A percentile compares a stretch with the other conserved stretches of the same genome.
Evolutionary conservation across 73 alveolate species (phyloP).

Genomic region (Blepharisma stoltei): DNA sequence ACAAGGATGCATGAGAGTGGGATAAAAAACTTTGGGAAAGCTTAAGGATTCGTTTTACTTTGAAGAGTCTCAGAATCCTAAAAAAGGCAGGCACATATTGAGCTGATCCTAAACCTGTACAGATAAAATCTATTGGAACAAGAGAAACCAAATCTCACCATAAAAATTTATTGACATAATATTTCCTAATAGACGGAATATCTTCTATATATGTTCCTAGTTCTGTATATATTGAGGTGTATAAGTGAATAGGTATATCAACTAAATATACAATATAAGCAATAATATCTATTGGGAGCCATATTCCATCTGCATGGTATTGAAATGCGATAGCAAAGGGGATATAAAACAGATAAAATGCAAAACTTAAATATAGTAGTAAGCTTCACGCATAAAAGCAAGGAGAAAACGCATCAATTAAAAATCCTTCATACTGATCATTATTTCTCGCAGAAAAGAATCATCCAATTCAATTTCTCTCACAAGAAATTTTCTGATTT

Average conservation of each 20-base stretch:
- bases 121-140: slow-evolving; percentile 55
- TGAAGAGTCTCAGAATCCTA: slow-evolving; percentile 40
- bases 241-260: slow-evolving; percentile 34
- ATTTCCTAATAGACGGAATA: neutral
- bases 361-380: neutral
- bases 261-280: slow-evolving; percentile 18
- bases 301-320: slow-evolving; percentile 28
- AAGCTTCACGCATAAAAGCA: slow-evolving; percentile 33
- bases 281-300: slow-evolving; percentile 32
- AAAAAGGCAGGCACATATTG: neutral
- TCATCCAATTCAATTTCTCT: slow-evolving; percentile 16
- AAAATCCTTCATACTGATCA: neutral
- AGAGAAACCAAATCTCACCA: slow-evolving; percentile 40
- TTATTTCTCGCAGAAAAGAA: neutral
- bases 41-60: slow-evolving; percentile 37
- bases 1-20: slow-evolving; percentile 33
- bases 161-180: slow-evolving; percentile 33
- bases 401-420: neutral
- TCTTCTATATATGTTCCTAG: slow-evolving; percentile 30
- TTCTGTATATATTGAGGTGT: slow-evolving; percentile 30
- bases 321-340: slow-evolving; percentile 52
- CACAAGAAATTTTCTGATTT: neutral
- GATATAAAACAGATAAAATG: slow-evolving; percentile 43
- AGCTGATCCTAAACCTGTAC: slow-evolving; percentile 27
- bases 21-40: slow-evolving; percentile 27